Evolutionary conservation across 2,329 filamentous ascomycete genomes (phyloP).

Genomic region (Torrubiellomyces zombiae): DNA sequence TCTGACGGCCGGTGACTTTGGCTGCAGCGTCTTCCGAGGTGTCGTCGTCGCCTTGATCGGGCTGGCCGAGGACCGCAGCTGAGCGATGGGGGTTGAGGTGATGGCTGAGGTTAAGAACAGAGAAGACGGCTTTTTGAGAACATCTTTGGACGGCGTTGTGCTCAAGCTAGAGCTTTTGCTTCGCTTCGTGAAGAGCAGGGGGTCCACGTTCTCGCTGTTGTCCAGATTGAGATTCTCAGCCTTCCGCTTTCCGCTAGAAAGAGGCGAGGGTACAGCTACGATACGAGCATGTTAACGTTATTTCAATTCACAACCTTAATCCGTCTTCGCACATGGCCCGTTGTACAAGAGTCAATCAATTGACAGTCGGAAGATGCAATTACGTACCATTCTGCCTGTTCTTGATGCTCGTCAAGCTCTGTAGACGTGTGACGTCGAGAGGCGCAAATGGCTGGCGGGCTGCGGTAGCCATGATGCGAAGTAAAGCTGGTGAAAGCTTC

Average conservation of each 20-base stretch:
- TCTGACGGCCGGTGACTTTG: conserved; percentile 33
- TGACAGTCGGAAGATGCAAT: not conserved
- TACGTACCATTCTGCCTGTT: conserved; percentile 58
- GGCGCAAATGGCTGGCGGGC: conserved; percentile 61
- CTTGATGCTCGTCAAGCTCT: conserved; percentile 57
- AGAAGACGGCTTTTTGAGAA: conserved; percentile 33
- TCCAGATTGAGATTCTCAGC: conserved; percentile 33
- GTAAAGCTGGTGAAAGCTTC: too few species aligned
- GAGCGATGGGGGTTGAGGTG: conserved; percentile 18
- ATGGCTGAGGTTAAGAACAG: conserved; percentile 25
- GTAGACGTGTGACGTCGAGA: conserved; percentile 50
- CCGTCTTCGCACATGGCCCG: not conserved
- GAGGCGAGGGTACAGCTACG: conserved; percentile 23
- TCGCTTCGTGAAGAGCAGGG: conserved; percentile 38
- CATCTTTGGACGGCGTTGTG: conserved; percentile 23
- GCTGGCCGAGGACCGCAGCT: conserved; percentile 13
- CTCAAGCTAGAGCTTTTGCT: conserved; percentile 31
- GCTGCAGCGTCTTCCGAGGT: conserved; percentile 28
- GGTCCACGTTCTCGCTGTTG: conserved; percentile 47
- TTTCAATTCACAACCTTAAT: too few species aligned
- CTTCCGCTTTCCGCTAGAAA: conserved; percentile 38
- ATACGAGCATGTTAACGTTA: conserved; percentile 8
- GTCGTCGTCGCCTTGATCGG: conserved; percentile 16
- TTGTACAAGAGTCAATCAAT: not conserved
- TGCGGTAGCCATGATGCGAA: conserved; percentile 36